Conservation (phyloP, 2,329 filamentous ascomycete genomes). For the Talaromyces sp. region DNA sequence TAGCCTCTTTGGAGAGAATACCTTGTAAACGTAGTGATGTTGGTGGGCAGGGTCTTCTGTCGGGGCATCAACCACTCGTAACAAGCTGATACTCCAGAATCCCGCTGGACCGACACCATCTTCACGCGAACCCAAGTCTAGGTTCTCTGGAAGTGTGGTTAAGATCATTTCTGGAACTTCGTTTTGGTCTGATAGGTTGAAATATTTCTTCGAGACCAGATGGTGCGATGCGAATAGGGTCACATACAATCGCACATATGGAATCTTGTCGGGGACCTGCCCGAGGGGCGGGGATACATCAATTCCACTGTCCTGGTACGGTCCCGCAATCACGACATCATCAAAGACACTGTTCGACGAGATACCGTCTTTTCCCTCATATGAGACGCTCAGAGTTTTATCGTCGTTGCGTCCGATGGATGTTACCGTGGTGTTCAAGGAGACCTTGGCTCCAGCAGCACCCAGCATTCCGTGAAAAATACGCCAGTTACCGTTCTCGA, state of each 20-base stretch:
- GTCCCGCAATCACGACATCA: conserved; percentile 74
- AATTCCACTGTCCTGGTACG: conserved; percentile 75
- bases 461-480: conserved; percentile 83
- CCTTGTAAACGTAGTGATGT: conserved; percentile 59
- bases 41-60: conserved; percentile 13
- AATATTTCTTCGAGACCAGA: conserved; percentile 65
- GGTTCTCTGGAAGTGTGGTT: conserved; percentile 67
- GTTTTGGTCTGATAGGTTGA: conserved; percentile 54
- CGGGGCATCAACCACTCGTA: conserved; percentile 61
- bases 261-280: conserved; percentile 66
- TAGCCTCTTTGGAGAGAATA: conserved; percentile 55
- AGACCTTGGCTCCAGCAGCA: conserved; percentile 55
- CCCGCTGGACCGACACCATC: conserved; percentile 65
- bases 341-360: conserved; percentile 53
- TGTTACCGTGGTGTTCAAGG: conserved; percentile 63
- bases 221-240: conserved; percentile 80
- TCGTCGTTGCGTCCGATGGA: conserved; percentile 45
- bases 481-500: conserved; percentile 85
- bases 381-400: conserved; percentile 42
- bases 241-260: conserved; percentile 81
- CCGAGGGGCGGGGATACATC: conserved; percentile 39
- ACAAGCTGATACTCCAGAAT: conserved; percentile 81
- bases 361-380: conserved; percentile 20
- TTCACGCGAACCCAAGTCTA: conserved; percentile 26
- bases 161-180: conserved; percentile 69